phyloP scores from a whole-genome alignment of 164 flowering plant species.

The Vitis labrusca region DNA sequence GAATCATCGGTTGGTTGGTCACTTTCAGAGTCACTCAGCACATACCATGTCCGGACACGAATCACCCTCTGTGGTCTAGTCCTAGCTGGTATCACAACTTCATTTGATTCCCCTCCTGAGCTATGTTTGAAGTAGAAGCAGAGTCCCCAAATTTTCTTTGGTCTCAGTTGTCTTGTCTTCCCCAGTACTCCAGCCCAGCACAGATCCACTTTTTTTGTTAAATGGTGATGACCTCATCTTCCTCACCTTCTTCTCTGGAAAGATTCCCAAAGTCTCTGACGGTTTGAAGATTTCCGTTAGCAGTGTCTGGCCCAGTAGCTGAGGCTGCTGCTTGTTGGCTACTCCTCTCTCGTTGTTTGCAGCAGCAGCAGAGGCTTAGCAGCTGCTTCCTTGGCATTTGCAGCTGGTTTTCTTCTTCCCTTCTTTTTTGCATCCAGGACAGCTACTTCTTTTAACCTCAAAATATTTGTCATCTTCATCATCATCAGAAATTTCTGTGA shows the following conservation, averaged over 20 bases:
- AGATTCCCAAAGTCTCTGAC: conserved; percentile 36
- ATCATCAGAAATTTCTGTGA: conserved; percentile 41
- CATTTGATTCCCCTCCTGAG: conserved; percentile 20
- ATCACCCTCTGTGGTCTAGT: conserved; percentile 62
- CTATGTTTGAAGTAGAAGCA: conserved; percentile 18
- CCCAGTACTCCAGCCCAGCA: conserved; percentile 38
- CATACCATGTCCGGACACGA: conserved; percentile 39
- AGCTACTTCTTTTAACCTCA: conserved; percentile 25
- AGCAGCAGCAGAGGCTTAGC: conserved; percentile 34
- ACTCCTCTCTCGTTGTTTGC: conserved; percentile 47
- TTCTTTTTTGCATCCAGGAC: conserved; percentile 33
- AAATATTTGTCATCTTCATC: conserved; percentile 35
- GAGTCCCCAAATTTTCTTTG: conserved; percentile 23
- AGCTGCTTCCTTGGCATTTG: conserved; percentile 34
- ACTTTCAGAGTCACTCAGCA: conserved; percentile 72
- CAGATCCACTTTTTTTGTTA: conserved; percentile 87
- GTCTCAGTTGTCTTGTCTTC: conserved; percentile 20
- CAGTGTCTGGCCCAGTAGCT: conserved; percentile 46
- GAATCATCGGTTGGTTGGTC: conserved; percentile 50
- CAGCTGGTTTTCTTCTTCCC: conserved; percentile 56
- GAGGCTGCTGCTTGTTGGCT: conserved; percentile 37
- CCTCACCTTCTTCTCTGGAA: conserved; percentile 85
- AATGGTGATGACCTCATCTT: conserved; percentile 87
- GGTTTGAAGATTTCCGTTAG: conserved; percentile 63
- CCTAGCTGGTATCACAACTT: conserved; percentile 25